A percentile compares a stretch with the other conserved stretches of the same genome.
Evolutionary conservation across 2,329 filamentous ascomycete species (phyloP).

Genomic region (Monosporascus sp.): DNA sequence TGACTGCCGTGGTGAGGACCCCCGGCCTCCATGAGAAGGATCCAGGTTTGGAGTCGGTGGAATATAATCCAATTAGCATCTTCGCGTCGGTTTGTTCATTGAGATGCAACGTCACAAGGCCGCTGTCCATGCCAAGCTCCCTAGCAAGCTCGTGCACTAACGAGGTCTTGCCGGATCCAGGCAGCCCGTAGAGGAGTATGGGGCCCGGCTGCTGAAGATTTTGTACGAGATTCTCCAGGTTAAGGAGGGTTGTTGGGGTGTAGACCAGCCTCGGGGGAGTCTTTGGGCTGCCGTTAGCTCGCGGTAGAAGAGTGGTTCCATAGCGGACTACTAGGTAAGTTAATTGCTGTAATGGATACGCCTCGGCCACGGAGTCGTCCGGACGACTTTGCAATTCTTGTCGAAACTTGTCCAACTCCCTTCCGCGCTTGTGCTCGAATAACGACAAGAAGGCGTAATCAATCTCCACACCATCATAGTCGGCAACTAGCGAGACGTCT

Average conservation of each 20-base stretch:
- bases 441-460: constrained; percentile 72
- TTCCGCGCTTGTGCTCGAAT: constrained; percentile 49
- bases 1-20: constrained; percentile 87
- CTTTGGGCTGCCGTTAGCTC: constrained; percentile 44
- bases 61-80: constrained; percentile 89
- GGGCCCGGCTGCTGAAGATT: constrained; percentile 65
- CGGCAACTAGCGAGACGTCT: constrained; percentile 56
- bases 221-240: constrained; percentile 63
- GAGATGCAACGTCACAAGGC: constrained; percentile 89
- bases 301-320: constrained; percentile 62
- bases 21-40: constrained; percentile 91
- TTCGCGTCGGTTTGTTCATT: constrained; percentile 99
- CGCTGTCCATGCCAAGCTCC: constrained; percentile 69
- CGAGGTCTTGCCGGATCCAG: constrained; percentile 88
- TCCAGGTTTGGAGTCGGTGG: constrained; percentile 78
- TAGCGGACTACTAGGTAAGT: constrained; percentile 60
- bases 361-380: constrained; percentile 10
- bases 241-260: constrained; percentile 67
- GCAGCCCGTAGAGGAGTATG: constrained; percentile 72
- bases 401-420: constrained; percentile 38
- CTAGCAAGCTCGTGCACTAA: constrained; percentile 76
- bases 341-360: constrained; percentile 36
- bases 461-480: constrained; percentile 69
- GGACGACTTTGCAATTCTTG: constrained; percentile 28
- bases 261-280: constrained; percentile 53